Percentiles rank a stretch among this genome's conserved stretches.
Conservation (phyloP, 2,329 filamentous ascomycete species). For the Penicillium sp. region DNA sequence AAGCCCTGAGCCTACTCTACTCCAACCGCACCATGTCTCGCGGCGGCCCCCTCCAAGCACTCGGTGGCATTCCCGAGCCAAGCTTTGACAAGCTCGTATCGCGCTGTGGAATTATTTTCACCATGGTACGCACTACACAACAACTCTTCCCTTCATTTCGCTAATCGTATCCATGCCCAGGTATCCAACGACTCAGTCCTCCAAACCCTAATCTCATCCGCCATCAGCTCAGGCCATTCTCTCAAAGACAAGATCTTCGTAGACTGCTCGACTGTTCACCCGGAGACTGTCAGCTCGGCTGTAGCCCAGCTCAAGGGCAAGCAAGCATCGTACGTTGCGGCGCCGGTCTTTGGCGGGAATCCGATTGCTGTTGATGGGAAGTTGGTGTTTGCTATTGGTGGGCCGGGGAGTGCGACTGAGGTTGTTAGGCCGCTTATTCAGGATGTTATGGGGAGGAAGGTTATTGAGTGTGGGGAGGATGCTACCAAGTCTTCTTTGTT, state of each 20-base stretch:
- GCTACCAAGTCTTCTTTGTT: constrained; percentile 50
- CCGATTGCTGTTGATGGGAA: constrained; percentile 53
- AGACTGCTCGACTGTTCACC: constrained; percentile 86
- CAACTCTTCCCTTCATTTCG: not conserved
- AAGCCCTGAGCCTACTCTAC: constrained; percentile 43
- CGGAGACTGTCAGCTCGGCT: constrained; percentile 62
- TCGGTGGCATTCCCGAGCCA: constrained; percentile 43
- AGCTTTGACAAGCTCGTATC: constrained; percentile 44
- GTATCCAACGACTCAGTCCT: constrained; percentile 52
- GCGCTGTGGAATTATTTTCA: constrained; percentile 49
- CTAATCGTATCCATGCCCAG: constrained; percentile 32
- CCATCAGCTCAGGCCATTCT: constrained; percentile 34
- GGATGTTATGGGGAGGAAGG: constrained; percentile 51
- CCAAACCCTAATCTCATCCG: constrained; percentile 37
- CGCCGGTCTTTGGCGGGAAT: constrained; percentile 54
- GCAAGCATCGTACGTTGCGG: constrained; percentile 47
- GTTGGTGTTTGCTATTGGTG: constrained; percentile 54
- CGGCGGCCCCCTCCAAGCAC: constrained; percentile 43
- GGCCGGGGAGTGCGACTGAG: constrained; percentile 42
- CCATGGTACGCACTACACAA: constrained; percentile 36
- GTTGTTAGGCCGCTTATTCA: constrained; percentile 50
- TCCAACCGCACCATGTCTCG: constrained; percentile 51
- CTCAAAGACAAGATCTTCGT: constrained; percentile 78
- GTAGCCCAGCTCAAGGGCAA: constrained; percentile 42
- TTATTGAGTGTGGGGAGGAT: constrained; percentile 54